Percentiles rank a stretch among this genome's conserved stretches.
Evolutionary conservation across 2,329 filamentous ascomycete genomes (phyloP).

Genomic region (Fusarium humuli): DNA sequence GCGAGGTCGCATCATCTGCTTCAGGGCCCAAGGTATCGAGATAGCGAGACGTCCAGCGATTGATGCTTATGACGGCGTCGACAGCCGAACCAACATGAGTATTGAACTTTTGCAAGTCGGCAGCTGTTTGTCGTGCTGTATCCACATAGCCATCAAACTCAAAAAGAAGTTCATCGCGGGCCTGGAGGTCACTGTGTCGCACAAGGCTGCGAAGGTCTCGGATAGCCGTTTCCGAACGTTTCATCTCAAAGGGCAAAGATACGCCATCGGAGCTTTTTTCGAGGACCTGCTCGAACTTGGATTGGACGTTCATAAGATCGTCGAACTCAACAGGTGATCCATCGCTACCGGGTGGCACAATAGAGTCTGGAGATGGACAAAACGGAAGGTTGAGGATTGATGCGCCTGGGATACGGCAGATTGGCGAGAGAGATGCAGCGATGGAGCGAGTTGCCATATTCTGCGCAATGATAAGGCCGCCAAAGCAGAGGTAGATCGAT

Average conservation of each 20-base stretch:
- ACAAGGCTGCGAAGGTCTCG: slow-evolving; percentile 80
- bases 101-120: slow-evolving; percentile 80
- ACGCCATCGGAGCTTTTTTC: slow-evolving; percentile 74
- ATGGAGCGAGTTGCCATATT: slow-evolving; percentile 73
- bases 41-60: slow-evolving; percentile 78
- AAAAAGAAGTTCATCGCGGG: slow-evolving; percentile 75
- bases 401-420: slow-evolving; percentile 76
- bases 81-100: slow-evolving; percentile 78
- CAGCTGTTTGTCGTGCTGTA: slow-evolving; percentile 71
- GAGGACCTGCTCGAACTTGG: slow-evolving; percentile 80
- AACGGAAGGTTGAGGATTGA: slow-evolving; percentile 72
- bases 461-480: slow-evolving; percentile 67
- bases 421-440: slow-evolving; percentile 71
- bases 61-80: slow-evolving; percentile 79
- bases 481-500: slow-evolving; percentile 70
- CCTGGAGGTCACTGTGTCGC: slow-evolving; percentile 74
- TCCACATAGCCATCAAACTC: slow-evolving; percentile 84
- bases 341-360: slow-evolving; percentile 38
- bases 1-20: slow-evolving; percentile 44
- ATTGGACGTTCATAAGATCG: slow-evolving; percentile 78
- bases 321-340: slow-evolving; percentile 72
- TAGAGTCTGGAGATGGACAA: slow-evolving; percentile 59
- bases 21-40: slow-evolving; percentile 70
- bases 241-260: slow-evolving; percentile 81
- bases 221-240: slow-evolving; percentile 78